These are phyloP conservation scores for Schrenkiella parvula DNA, from an alignment of 345 rosid genomes.

Conservation along the genomic window DNA sequence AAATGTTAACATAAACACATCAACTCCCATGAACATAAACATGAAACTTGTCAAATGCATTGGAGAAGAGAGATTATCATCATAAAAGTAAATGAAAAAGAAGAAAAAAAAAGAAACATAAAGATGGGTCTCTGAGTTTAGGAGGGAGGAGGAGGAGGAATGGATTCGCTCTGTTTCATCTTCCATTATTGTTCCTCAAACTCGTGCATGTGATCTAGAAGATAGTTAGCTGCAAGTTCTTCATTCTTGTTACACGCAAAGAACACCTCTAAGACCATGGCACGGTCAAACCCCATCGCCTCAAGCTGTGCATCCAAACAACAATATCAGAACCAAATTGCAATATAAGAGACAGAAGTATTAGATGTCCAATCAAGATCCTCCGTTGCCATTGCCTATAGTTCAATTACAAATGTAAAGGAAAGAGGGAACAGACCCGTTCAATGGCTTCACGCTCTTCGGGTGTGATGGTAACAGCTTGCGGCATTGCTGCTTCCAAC, in stretches of 20 bases:
- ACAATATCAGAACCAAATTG: background rate
- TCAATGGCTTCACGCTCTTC: slow-evolving; percentile 96
- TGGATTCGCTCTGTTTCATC: slow-evolving; percentile 18
- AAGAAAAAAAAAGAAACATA: background rate
- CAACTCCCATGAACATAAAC: slow-evolving; percentile 34
- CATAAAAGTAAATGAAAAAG: slow-evolving; percentile 1
- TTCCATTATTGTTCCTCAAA: slow-evolving; percentile 60
- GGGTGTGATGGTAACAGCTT: slow-evolving; percentile 76
- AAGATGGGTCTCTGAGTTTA: slow-evolving; percentile 29
- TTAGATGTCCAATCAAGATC: background rate
- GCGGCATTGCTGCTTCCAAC: slow-evolving; percentile 82
- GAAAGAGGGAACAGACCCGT: slow-evolving; percentile 48
- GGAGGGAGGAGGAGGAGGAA: slow-evolving; percentile 13
- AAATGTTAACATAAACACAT: slow-evolving; percentile 28
- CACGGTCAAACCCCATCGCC: slow-evolving; percentile 88
- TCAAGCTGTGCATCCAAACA: slow-evolving; percentile 51
- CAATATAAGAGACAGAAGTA: background rate
- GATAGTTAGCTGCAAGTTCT: slow-evolving; percentile 92
- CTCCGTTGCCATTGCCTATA: background rate
- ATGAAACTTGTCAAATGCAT: slow-evolving; percentile 31
- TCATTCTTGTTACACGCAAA: slow-evolving; percentile 96
- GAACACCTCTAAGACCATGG: slow-evolving; percentile 71
- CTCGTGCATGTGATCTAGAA: slow-evolving; percentile 87
- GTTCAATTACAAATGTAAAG: background rate
- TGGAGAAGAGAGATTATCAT: slow-evolving; percentile 13